These are phyloP conservation scores for Ustilago lituana DNA, from an alignment of 1,284 basidiomycete genomes.

Conservation along the genomic window DNA sequence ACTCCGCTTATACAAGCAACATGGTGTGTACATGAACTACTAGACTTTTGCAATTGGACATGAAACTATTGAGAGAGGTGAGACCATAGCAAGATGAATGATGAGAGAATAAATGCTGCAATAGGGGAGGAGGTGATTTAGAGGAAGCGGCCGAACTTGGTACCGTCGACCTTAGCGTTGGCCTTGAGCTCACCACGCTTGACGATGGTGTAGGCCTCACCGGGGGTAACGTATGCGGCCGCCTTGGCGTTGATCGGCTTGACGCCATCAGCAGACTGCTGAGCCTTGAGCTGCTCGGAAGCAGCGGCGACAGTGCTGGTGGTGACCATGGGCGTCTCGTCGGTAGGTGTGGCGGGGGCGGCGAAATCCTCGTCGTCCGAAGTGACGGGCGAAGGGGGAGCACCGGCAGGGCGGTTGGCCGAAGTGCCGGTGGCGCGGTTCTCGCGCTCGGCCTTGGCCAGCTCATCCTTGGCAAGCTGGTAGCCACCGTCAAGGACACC, in stretches of 20 bases:
- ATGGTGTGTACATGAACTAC: constrained; percentile 8
- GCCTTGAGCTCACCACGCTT: constrained; percentile 54
- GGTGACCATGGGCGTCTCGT: constrained; percentile 39
- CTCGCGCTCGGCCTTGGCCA: constrained; percentile 44
- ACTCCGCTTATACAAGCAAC: background rate
- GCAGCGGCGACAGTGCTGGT: constrained; percentile 42
- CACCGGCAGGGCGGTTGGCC: constrained; percentile 42
- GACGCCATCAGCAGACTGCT: constrained; percentile 38
- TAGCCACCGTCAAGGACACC: constrained; percentile 66
- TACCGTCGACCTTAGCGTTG: constrained; percentile 51
- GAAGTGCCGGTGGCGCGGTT: constrained; percentile 44
- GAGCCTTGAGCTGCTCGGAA: constrained; percentile 46
- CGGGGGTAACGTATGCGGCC: constrained; percentile 58
- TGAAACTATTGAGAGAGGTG: constrained; percentile 1
- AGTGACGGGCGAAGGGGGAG: constrained; percentile 52
- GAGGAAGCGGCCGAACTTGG: constrained; percentile 46
- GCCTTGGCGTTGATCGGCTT: constrained; percentile 49
- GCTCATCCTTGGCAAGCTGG: constrained; percentile 58
- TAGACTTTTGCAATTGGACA: constrained; percentile 12
- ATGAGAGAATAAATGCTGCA: constrained; percentile 18
- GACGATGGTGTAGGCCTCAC: constrained; percentile 60
- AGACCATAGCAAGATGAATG: constrained; percentile 1
- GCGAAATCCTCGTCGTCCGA: constrained; percentile 52
- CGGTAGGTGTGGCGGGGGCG: constrained; percentile 45
- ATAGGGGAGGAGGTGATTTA: constrained; percentile 5